phyloP scores from a whole-genome alignment of 805 yeast species.

The Yarrowia keelungensis region DNA sequence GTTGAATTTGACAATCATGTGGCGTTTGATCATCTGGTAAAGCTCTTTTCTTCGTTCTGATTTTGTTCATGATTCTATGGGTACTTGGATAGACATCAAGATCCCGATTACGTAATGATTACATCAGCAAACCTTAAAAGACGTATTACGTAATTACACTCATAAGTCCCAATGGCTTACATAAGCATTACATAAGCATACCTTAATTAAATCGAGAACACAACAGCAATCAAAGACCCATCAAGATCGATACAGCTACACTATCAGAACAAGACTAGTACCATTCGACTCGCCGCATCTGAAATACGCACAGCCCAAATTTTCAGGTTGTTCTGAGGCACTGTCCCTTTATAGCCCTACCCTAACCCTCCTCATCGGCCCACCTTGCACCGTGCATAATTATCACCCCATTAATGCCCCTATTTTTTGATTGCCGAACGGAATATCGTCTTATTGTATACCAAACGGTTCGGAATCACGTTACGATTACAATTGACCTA shows the following conservation, averaged over 20 bases:
- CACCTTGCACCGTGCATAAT: neutral
- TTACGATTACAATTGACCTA: neutral
- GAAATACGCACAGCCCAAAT: neutral
- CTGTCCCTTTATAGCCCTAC: neutral
- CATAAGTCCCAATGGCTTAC: no score
- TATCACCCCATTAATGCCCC: constrained; percentile 20
- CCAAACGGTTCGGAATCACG: neutral
- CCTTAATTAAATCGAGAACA: no score
- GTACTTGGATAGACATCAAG: no score
- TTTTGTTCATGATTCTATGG: no score
- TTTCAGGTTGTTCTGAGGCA: neutral
- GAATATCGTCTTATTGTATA: neutral
- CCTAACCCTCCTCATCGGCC: neutral
- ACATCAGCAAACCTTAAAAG: no score
- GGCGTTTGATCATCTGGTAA: no score
- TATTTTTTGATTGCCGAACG: neutral
- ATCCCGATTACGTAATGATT: no score
- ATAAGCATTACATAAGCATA: no score
- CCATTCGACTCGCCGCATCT: neutral
- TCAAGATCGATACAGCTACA: neutral
- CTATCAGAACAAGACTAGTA: neutral
- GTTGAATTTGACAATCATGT: no score
- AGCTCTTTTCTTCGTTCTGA: no score
- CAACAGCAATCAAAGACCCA: no score
- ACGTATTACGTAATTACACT: no score